phyloP scores from a whole-genome alignment of 352 stramenopile genomes.

The Pythium dissimile region DNA sequence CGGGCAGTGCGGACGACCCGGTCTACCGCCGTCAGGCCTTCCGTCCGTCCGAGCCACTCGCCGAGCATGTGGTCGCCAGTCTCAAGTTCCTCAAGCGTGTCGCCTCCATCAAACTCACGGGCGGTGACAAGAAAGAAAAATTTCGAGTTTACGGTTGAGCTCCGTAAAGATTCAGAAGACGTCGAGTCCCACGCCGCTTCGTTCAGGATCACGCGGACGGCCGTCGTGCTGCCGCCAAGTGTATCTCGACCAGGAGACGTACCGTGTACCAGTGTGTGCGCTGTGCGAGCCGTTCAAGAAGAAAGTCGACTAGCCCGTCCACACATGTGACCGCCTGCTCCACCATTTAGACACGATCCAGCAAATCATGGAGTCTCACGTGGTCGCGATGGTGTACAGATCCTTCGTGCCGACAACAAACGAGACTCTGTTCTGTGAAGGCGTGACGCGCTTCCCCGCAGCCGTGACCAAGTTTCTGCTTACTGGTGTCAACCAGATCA shows the following conservation, averaged over 20 bases:
- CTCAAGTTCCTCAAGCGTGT: background rate
- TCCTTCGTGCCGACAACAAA: conserved; percentile 8
- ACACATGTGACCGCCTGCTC: background rate
- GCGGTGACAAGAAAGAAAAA: conserved; percentile 6
- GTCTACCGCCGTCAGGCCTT: too few species aligned
- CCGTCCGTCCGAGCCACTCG: background rate
- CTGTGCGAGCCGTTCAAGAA: conserved; percentile 5
- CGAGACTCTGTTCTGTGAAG: conserved; percentile 4
- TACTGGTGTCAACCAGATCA: conserved; percentile 3
- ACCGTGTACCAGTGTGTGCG: background rate
- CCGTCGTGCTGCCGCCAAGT: background rate
- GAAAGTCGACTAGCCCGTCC: background rate
- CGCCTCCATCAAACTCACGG: background rate
- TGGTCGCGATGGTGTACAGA: background rate
- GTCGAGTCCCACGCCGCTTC: background rate
- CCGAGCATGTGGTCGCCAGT: background rate
- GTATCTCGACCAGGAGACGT: background rate
- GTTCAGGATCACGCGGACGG: background rate
- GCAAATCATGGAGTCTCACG: background rate
- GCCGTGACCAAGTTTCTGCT: conserved; percentile 2
- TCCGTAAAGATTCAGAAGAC: background rate
- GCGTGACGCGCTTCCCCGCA: background rate
- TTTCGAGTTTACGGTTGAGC: conserved; percentile 1
- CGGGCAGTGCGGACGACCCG: too few species aligned
- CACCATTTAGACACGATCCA: background rate